These are phyloP conservation scores for Pezicula rhizophila DNA, from an alignment of 2,329 filamentous ascomycete genomes.

Conservation along the genomic window DNA sequence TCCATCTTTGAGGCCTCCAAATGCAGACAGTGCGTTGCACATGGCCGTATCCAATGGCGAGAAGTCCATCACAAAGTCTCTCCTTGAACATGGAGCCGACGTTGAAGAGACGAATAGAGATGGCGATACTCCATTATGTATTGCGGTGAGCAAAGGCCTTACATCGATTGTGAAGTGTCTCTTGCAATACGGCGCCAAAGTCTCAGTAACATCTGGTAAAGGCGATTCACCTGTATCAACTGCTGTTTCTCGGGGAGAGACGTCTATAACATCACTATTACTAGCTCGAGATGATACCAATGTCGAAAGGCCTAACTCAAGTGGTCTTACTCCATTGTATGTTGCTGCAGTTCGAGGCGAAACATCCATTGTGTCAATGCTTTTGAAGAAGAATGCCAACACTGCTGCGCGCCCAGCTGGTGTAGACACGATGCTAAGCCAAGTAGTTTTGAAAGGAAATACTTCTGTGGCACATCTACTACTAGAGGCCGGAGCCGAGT, in stretches of 20 bases:
- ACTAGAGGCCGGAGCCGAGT: constrained; percentile 7
- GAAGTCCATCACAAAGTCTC: constrained; percentile 6
- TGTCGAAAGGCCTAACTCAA: constrained; percentile 67
- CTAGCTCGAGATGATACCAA: constrained; percentile 68
- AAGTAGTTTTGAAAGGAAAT: constrained; percentile 7
- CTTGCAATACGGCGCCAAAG: constrained; percentile 8
- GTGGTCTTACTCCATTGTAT: constrained; percentile 60
- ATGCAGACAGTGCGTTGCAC: constrained; percentile 8
- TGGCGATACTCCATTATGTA: constrained; percentile 9
- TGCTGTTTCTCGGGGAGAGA: constrained; percentile 6
- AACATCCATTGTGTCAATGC: constrained; percentile 5
- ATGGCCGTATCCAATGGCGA: neutral
- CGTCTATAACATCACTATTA: constrained; percentile 41
- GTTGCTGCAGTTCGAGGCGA: constrained; percentile 6
- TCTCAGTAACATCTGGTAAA: constrained; percentile 1
- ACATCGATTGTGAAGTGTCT: constrained; percentile 8
- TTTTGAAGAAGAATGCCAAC: constrained; percentile 7
- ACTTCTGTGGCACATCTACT: constrained; percentile 6
- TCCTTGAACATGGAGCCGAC: constrained; percentile 7
- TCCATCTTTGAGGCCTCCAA: constrained; percentile 2
- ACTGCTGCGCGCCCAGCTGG: constrained; percentile 1
- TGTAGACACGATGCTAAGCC: constrained; percentile 6
- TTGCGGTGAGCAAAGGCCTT: constrained; percentile 3
- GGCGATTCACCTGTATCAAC: constrained; percentile 6
- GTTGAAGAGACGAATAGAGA: constrained; percentile 8